Conservation (phyloP, 345 rosid genomes). For the Eucalyptus marginata region DNA sequence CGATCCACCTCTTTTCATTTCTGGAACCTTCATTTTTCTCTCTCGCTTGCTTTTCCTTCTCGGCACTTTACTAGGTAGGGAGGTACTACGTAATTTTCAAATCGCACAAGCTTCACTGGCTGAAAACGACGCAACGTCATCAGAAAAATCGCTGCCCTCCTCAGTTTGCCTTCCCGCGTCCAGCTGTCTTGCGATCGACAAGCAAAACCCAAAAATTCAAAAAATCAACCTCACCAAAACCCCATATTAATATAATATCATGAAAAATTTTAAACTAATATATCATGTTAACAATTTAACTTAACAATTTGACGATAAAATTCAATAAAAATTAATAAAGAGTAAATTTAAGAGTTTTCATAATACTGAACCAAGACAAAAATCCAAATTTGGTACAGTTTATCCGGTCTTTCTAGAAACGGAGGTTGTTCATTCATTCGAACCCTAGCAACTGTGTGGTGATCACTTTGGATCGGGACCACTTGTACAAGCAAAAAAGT, state of each 20-base stretch:
- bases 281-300: fast-evolving
- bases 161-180: neutral
- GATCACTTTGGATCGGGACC: neutral
- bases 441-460: fast-evolving
- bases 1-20: neutral
- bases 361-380: fast-evolving
- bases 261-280: fast-evolving
- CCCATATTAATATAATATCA: fast-evolving
- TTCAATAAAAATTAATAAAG: fast-evolving
- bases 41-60: neutral
- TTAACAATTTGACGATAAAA: fast-evolving
- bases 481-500: neutral
- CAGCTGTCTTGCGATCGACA: neutral
- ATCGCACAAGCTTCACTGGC: neutral
- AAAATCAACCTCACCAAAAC: no score
- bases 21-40: neutral
- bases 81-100: neutral
- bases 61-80: neutral
- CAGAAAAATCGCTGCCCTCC: neutral
- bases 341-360: fast-evolving
- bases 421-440: fast-evolving
- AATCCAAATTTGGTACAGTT: fast-evolving
- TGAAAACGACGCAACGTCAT: neutral
- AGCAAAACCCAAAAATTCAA: neutral
- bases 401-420: neutral